These are phyloP conservation scores for Aquilaria agallochum DNA, from an alignment of 441 rosid species.

Conservation along the genomic window DNA sequence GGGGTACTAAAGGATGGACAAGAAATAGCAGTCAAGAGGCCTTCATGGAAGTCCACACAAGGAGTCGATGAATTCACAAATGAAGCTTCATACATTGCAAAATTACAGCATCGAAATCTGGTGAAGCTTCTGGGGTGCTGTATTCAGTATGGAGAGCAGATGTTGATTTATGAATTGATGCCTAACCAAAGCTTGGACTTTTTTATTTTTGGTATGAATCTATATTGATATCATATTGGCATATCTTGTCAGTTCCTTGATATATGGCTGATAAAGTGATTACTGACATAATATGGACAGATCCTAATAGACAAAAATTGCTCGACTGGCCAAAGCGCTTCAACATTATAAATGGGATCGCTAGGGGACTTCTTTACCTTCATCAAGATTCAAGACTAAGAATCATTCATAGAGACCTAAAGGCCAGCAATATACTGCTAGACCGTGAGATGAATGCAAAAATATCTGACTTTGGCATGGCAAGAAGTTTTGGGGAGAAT, in stretches of 20 bases:
- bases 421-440: neutral
- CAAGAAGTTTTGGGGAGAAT: neutral
- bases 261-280: neutral
- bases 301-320: neutral
- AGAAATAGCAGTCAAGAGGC: slow-evolving; percentile 8
- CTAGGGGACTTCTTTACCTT: slow-evolving; percentile 7
- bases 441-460: slow-evolving; percentile 4
- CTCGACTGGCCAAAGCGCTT: neutral
- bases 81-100: neutral
- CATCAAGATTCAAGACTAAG: slow-evolving; percentile 3
- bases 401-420: slow-evolving; percentile 7
- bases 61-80: slow-evolving; percentile 5
- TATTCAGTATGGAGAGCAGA: neutral
- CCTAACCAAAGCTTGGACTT: slow-evolving; percentile 1
- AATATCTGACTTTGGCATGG: slow-evolving; percentile 10
- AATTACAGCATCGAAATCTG: slow-evolving; percentile 8
- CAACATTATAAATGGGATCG: neutral
- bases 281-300: neutral
- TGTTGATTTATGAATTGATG: slow-evolving; percentile 5
- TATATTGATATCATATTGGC: neutral
- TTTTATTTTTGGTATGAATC: neutral
- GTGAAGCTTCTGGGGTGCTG: slow-evolving; percentile 7
- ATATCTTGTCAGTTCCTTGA: no score
- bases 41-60: neutral
- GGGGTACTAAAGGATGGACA: neutral